phyloP scores from a whole-genome alignment of 2,329 filamentous ascomycete species.

The Aspergillus jensenii region DNA sequence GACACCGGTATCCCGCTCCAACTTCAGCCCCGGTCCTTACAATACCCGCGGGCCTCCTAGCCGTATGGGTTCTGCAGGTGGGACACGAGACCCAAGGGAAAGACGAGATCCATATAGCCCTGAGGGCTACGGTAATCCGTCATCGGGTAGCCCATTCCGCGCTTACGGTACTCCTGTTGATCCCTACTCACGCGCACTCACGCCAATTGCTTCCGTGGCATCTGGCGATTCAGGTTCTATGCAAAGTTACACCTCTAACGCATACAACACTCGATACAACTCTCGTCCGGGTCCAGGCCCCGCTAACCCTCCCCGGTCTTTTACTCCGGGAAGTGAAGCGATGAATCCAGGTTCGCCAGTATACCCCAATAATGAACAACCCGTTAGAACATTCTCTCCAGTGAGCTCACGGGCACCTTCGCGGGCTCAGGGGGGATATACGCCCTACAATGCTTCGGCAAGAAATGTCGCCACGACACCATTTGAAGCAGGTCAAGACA shows the following conservation, averaged over 20 bases:
- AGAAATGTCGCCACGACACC: constrained; percentile 2
- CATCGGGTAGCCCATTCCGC: constrained; percentile 17
- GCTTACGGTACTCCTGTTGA: constrained; percentile 21
- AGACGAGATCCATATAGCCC: constrained; percentile 9
- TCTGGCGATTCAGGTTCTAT: constrained; percentile 14
- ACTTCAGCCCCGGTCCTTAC: constrained; percentile 18
- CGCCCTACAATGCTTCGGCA: not conserved
- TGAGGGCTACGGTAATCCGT: constrained; percentile 1
- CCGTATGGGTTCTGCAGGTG: constrained; percentile 11
- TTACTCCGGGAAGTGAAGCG: constrained; percentile 2
- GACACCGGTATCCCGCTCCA: constrained; percentile 15
- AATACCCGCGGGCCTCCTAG: constrained; percentile 21
- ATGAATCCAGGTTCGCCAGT: not conserved
- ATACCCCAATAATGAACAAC: constrained; percentile 6
- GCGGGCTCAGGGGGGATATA: constrained; percentile 1
- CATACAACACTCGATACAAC: constrained; percentile 3
- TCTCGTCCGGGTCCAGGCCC: constrained; percentile 13
- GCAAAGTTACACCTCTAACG: constrained; percentile 17
- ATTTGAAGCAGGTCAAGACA: not conserved
- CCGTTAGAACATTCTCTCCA: constrained; percentile 6
- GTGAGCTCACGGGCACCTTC: not conserved
- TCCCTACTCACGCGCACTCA: constrained; percentile 21
- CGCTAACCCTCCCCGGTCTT: constrained; percentile 15
- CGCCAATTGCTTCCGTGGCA: constrained; percentile 15
- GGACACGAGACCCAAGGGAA: constrained; percentile 4